Evolutionary conservation across 305 asterid species (phyloP).

Genomic region (Plantago coronopus): DNA sequence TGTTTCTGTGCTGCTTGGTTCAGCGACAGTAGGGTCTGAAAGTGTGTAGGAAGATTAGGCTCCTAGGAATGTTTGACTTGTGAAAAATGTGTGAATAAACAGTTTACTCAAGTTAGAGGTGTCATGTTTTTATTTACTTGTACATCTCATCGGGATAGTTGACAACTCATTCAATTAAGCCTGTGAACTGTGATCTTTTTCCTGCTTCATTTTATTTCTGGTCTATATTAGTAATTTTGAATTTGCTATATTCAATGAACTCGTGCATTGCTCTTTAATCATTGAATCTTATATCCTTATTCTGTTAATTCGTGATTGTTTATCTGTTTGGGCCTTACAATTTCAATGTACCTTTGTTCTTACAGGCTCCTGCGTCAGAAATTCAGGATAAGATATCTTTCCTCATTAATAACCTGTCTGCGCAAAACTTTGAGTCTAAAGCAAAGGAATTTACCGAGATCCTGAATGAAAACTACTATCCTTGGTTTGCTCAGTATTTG

Average conservation of each 20-base stretch:
- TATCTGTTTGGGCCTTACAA: conserved; percentile 13
- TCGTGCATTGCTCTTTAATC: neutral
- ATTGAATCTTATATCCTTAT: neutral
- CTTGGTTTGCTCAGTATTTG: conserved; percentile 99
- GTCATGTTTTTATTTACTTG: neutral
- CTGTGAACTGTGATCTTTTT: neutral
- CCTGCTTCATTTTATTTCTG: neutral
- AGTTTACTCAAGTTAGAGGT: neutral
- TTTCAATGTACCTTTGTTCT: conserved; percentile 16
- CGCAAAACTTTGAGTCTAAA: conserved; percentile 79
- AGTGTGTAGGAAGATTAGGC: neutral
- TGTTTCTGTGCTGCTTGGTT: neutral
- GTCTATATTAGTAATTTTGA: too few species aligned
- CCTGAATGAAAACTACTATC: conserved; percentile 69
- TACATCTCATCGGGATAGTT: neutral
- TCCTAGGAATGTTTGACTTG: neutral
- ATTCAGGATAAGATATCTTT: conserved; percentile 94
- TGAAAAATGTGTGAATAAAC: too few species aligned
- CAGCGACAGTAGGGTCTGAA: neutral
- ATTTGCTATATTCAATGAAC: neutral
- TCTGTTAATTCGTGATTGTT: conserved; percentile 3
- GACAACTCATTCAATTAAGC: neutral
- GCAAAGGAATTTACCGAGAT: conserved; percentile 82
- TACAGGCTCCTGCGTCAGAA: conserved; percentile 92
- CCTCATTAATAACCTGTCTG: conserved; percentile 77